Evolutionary conservation across 2,329 filamentous ascomycete genomes (phyloP), one percentile per base, ranked within the genome.

Genomic region (Venturia aucupariae): DNA sequence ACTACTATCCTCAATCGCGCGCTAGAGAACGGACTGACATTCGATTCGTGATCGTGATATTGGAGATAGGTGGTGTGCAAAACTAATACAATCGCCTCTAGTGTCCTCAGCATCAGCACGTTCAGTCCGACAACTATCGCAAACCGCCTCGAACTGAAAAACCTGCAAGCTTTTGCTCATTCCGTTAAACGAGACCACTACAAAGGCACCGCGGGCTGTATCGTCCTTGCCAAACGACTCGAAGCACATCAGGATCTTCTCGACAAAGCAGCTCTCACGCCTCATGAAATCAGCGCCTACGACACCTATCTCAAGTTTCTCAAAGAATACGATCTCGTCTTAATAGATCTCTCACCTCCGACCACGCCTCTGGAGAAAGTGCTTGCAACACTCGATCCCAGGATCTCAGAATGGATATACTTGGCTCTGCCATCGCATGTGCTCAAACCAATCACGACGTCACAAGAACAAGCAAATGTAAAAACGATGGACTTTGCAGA

Each of bases 371-470:
- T 41, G 15, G 38, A 27, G 32, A 41, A 24, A 22, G 19, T 41
- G 8, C 46, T 55, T 2, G 27, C 2, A 35, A 27, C 19, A n/a
- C 44, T 63, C 6, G 62, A 63, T 41, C 62, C 62, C 19, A 46
- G 62, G 17, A 57, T 44, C 13, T 54, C 62, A 55, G 62, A 63
- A 44, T 63, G 62, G 62, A 48, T 63, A 11, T 38, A 51, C 19
- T 19, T 22, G 11, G 60, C 39, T 13, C 24, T 61, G 4, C 41
- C 59, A 32, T n/a, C 27, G 22, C 51, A 57, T n/a, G 3, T 57
- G 3, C 51, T 57, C 51, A n/a, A n/a, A 15, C 17, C 41, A 17
- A n/a, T 19, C 32, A 60, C 55, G 10, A 19, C n/a, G 19, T 38
- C 35, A 17, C n/a, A 39, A 6, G 35, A 42, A 42, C 24, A 2